These are phyloP conservation scores for Cladosporium velox DNA, from an alignment of 2,329 filamentous ascomycete genomes.

Conservation along the genomic window DNA sequence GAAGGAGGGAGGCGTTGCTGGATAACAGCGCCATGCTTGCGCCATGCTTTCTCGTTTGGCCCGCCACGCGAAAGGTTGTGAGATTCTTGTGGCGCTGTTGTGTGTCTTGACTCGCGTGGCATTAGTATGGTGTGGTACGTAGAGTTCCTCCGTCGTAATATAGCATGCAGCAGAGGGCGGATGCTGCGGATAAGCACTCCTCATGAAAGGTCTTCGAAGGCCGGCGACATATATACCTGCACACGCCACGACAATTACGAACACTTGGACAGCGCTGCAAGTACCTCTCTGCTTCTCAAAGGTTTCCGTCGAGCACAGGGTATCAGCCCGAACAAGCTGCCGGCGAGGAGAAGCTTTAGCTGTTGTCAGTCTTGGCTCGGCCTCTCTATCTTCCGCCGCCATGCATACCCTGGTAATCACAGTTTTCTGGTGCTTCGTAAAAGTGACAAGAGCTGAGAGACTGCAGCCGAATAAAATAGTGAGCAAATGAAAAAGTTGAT, in stretches of 20 bases:
- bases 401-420: background rate
- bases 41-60: background rate
- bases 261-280: background rate
- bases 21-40: constrained; percentile 9
- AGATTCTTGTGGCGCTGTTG: background rate
- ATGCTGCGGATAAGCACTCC: background rate
- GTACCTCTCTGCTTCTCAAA: background rate
- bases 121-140: background rate
- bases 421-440: background rate
- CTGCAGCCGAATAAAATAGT: background rate
- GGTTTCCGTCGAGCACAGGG: background rate
- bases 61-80: background rate
- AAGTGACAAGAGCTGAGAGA: background rate
- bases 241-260: background rate
- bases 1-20: constrained; percentile 2
- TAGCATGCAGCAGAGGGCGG: background rate
- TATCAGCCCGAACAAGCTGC: background rate
- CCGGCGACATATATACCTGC: background rate
- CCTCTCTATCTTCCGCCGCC: background rate
- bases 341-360: background rate
- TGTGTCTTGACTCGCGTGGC: background rate
- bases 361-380: background rate
- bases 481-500: background rate
- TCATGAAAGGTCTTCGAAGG: background rate
- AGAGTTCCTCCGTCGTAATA: background rate